Evolutionary conservation across 306 rosid genomes (phyloP).

Genomic region (Acacia confusa): DNA sequence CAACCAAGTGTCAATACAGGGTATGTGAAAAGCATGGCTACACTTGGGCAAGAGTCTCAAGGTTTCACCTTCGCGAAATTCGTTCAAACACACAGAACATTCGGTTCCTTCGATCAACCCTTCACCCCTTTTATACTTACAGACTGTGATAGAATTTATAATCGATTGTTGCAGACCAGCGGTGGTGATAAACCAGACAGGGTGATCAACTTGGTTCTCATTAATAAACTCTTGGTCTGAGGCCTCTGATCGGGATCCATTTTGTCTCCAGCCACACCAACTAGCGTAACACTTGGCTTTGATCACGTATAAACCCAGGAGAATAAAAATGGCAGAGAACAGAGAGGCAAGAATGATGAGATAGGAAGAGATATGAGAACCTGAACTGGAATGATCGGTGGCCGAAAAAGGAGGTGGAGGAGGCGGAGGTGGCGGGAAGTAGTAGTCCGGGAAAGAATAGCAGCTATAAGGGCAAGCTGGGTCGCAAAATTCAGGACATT

Average conservation of each 20-base stretch:
- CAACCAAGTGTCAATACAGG: constrained; percentile 78
- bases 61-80: constrained; percentile 56
- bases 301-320: constrained; percentile 50
- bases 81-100: constrained; percentile 73
- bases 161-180: constrained; percentile 66
- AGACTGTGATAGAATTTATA: constrained; percentile 63
- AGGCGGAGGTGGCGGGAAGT: constrained; percentile 44
- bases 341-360: constrained; percentile 48
- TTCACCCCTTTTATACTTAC: constrained; percentile 53
- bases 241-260: constrained; percentile 31
- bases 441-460: constrained; percentile 47
- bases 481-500: constrained; percentile 57
- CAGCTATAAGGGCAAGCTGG: constrained; percentile 57
- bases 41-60: constrained; percentile 70
- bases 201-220: constrained; percentile 60
- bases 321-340: constrained; percentile 37
- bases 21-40: constrained; percentile 70
- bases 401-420: constrained; percentile 12
- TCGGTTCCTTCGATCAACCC: constrained; percentile 77
- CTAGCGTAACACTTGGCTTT: constrained; percentile 49
- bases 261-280: constrained; percentile 37
- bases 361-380: constrained; percentile 43
- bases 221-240: constrained; percentile 46
- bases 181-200: constrained; percentile 68
- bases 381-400: constrained; percentile 17